These are phyloP conservation scores for Scutellaria baicalensis DNA, from an alignment of 257 asterid genomes.

Conservation along the genomic window DNA sequence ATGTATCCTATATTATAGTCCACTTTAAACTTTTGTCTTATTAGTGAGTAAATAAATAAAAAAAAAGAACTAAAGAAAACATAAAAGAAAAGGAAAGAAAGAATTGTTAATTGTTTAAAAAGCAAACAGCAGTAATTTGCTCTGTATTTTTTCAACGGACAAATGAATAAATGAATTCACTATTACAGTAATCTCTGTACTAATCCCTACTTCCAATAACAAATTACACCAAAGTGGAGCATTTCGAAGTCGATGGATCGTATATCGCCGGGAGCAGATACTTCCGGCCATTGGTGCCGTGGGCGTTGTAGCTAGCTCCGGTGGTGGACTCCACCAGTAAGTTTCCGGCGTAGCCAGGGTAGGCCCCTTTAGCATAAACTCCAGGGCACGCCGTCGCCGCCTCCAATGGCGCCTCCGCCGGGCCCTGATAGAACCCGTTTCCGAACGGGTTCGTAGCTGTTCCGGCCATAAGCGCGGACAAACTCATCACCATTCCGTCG, in stretches of 20 bases:
- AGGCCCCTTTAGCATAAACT: conserved; percentile 67
- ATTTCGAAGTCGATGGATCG: conserved; percentile 50
- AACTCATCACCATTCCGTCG: conserved; percentile 51
- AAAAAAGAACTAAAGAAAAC: too few relatives aligned
- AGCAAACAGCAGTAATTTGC: conserved; percentile 12
- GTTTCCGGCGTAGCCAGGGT: conserved; percentile 73
- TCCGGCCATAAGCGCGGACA: conserved; percentile 57
- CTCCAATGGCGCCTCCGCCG: conserved; percentile 56
- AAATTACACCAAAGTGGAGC: conserved; percentile 58
- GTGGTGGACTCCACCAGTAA: conserved; percentile 46
- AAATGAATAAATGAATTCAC: conserved; percentile 25
- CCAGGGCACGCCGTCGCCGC: conserved; percentile 81
- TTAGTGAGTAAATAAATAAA: too few relatives aligned
- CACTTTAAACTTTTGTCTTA: too few relatives aligned
- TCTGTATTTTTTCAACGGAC: not conserved
- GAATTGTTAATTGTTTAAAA: not conserved
- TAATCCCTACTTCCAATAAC: not conserved
- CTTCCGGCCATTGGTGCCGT: conserved; percentile 53
- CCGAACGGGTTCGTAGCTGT: conserved; percentile 75
- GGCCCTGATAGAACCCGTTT: conserved; percentile 61
- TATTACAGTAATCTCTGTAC: not conserved
- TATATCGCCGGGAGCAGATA: conserved; percentile 60
- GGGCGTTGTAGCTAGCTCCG: conserved; percentile 79
- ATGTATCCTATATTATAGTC: too few relatives aligned
- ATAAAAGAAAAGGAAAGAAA: not conserved